These are phyloP conservation scores for Arthroderma sp. DNA, from an alignment of 2,329 filamentous ascomycete species.

Conservation along the genomic window DNA sequence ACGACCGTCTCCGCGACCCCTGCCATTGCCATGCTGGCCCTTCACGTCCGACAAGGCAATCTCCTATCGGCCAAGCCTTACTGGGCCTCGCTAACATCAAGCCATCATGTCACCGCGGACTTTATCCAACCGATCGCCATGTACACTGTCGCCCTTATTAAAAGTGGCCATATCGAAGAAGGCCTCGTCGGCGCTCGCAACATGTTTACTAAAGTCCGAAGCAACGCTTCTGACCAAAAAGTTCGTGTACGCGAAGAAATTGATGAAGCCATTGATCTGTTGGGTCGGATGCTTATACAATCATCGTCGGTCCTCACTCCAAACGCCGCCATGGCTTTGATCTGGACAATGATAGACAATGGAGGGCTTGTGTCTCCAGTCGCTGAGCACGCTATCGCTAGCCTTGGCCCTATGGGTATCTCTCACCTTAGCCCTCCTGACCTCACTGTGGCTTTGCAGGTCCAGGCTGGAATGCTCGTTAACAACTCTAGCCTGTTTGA, in stretches of 20 bases:
- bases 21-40: conserved; percentile 69
- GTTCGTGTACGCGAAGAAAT: conserved; percentile 61
- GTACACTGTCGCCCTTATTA: conserved; percentile 79
- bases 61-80: conserved; percentile 63
- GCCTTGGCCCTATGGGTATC: conserved; percentile 47
- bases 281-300: conserved; percentile 45
- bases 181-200: conserved; percentile 64
- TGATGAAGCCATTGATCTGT: conserved; percentile 68
- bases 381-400: conserved; percentile 47
- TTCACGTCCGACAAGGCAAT: conserved; percentile 72
- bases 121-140: conserved; percentile 83
- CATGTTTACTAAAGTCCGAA: conserved; percentile 77
- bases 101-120: conserved; percentile 45
- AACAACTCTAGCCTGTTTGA: conserved; percentile 34
- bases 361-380: conserved; percentile 47
- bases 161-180: conserved; percentile 70
- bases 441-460: conserved; percentile 47
- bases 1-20: conserved; percentile 41
- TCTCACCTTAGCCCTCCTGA: conserved; percentile 39
- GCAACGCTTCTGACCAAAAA: conserved; percentile 36
- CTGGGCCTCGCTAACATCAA: conserved; percentile 57
- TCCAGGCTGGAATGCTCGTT: conserved; percentile 40
- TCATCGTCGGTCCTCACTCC: conserved; percentile 39
- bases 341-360: conserved; percentile 54
- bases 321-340: conserved; percentile 44